A percentile compares a stretch with the other conserved stretches of the same genome.
These are phyloP conservation scores for Ochetophila trinervis DNA, from an alignment of 306 rosid species.

Conservation along the genomic window DNA sequence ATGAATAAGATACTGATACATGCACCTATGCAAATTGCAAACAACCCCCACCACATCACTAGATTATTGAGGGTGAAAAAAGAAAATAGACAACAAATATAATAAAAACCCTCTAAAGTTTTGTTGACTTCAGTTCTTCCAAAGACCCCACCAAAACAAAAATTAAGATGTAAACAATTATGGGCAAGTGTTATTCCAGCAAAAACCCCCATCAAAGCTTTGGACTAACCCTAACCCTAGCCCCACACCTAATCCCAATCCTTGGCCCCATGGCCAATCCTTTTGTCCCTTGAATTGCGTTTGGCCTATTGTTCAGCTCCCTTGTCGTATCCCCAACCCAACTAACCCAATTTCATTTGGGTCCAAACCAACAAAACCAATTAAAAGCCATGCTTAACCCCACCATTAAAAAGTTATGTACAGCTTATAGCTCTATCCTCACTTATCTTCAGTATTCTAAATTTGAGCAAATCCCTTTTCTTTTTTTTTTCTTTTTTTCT, in stretches of 20 bases:
- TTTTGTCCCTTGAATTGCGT: slow-evolving; percentile 3
- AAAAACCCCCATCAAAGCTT: not conserved
- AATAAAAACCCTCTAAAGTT: no score
- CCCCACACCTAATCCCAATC: not conserved
- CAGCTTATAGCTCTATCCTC: no score
- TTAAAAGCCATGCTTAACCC: not conserved
- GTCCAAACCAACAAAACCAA: not conserved
- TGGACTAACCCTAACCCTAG: not conserved
- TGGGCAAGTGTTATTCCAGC: not conserved
- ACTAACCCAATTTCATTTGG: not conserved
- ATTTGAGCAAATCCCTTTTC: not conserved
- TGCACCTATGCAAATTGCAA: not conserved
- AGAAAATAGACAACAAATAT: no score
- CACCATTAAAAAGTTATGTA: no score
- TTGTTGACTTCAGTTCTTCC: slow-evolving; percentile 18
- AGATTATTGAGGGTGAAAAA: no score
- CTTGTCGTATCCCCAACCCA: slow-evolving; percentile 17
- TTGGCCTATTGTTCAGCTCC: not conserved
- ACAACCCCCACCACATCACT: no score
- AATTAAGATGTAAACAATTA: not conserved
- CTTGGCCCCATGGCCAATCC: slow-evolving; percentile 5
- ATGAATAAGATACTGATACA: no score
- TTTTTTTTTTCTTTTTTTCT: slow-evolving; percentile 19
- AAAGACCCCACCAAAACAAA: slow-evolving; percentile 9
- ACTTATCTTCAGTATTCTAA: not conserved